These are phyloP conservation scores for Nakataea oryzae DNA, from an alignment of 2,329 filamentous ascomycete species.

Conservation along the genomic window DNA sequence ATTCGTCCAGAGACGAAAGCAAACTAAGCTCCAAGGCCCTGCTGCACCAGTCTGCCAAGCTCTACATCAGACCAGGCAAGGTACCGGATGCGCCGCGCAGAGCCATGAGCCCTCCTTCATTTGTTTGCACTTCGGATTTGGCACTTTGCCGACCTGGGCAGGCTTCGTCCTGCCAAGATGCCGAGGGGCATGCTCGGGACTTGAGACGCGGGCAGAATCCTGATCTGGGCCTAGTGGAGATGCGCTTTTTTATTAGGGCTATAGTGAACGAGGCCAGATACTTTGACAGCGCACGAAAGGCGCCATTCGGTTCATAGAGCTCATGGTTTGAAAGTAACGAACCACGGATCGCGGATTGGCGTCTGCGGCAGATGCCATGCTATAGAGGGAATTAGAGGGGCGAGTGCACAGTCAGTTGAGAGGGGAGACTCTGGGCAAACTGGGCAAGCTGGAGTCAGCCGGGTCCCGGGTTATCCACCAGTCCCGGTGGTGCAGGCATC, in stretches of 20 bases:
- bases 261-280: background rate
- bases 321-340: background rate
- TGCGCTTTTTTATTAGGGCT: background rate
- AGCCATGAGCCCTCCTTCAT: no score
- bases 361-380: background rate
- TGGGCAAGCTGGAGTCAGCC: no score
- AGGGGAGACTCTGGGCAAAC: no score
- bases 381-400: background rate
- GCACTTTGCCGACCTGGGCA: background rate
- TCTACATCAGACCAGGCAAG: background rate
- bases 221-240: background rate
- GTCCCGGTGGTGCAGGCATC: background rate
- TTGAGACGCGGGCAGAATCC: background rate
- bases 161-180: background rate
- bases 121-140: background rate
- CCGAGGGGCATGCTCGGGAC: background rate
- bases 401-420: no score
- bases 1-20: background rate
- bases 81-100: background rate
- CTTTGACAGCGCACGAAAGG: background rate
- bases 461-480: background rate
- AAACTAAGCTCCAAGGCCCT: background rate
- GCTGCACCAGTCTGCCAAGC: no score
- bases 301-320: background rate
- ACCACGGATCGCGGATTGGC: background rate